Conservation (phyloP, 2,329 filamentous ascomycete genomes). For the Falciphora oryzae region DNA sequence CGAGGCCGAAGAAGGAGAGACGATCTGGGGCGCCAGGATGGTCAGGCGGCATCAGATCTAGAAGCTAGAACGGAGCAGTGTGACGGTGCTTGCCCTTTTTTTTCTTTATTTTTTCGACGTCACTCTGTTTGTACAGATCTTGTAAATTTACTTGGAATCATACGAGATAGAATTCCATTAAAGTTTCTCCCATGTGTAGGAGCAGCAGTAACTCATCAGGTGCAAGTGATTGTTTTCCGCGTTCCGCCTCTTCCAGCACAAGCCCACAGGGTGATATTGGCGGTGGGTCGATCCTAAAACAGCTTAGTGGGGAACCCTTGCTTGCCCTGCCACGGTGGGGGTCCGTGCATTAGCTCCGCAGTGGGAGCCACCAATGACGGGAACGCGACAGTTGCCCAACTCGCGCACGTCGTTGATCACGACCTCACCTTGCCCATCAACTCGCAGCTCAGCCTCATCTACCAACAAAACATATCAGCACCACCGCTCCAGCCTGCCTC, state of each 20-base stretch:
- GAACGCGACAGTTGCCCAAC: not conserved
- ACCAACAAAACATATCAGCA: not conserved
- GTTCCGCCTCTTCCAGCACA: not conserved
- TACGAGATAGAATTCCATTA: not conserved
- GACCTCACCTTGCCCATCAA: not conserved
- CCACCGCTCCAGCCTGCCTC: too few species aligned
- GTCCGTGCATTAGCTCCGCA: constrained; percentile 5
- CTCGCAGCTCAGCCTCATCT: not conserved
- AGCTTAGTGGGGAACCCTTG: not conserved
- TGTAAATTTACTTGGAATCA: not conserved
- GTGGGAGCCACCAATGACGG: not conserved
- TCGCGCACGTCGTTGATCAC: not conserved
- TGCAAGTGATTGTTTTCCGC: not conserved
- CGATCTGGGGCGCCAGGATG: constrained; percentile 37
- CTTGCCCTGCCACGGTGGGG: not conserved
- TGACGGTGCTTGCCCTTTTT: not conserved
- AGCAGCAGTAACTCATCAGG: not conserved
- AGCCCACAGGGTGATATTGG: not conserved
- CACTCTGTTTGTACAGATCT: not conserved
- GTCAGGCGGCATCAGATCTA: constrained; percentile 14
- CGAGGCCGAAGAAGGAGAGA: constrained; percentile 35
- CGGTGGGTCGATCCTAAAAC: not conserved
- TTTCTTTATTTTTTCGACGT: not conserved
- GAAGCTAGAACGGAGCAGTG: constrained; percentile 21
- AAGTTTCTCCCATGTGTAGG: not conserved